A percentile compares a stretch with the other conserved stretches of the same genome.
Evolutionary conservation across 495 filamentous ascomycete species (phyloP).

Genomic region (Lophium mytilinum): DNA sequence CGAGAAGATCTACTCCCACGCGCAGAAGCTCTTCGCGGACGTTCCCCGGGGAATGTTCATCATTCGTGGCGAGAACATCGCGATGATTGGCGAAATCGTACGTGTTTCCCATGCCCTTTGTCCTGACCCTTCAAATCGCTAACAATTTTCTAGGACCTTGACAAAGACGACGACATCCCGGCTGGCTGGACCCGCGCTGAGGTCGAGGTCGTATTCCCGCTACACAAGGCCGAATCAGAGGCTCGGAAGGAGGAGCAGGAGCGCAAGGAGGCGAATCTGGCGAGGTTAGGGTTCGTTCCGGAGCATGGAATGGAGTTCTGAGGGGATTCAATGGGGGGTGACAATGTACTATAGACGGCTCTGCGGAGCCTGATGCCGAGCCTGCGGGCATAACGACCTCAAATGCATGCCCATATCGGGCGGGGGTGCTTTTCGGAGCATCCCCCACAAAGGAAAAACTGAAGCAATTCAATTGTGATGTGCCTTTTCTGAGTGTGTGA

Average conservation of each 20-base stretch:
- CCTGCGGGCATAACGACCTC: too few relatives aligned
- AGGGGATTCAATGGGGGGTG: too few relatives aligned
- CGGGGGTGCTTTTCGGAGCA: too few relatives aligned
- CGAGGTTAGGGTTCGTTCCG: slow-evolving; percentile 75
- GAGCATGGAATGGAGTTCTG: neutral
- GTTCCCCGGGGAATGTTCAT: slow-evolving; percentile 75
- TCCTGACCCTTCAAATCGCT: neutral
- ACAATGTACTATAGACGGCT: too few relatives aligned
- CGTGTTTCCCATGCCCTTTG: slow-evolving; percentile 13
- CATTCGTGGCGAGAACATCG: slow-evolving; percentile 87
- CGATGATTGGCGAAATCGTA: slow-evolving; percentile 86
- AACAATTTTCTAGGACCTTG: slow-evolving; percentile 56
- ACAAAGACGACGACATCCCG: slow-evolving; percentile 73
- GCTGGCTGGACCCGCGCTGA: slow-evolving; percentile 56
- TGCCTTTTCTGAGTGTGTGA: too few relatives aligned
- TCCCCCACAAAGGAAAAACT: too few relatives aligned
- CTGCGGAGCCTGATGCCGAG: too few relatives aligned
- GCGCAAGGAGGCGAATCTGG: slow-evolving; percentile 56
- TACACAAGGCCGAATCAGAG: slow-evolving; percentile 60
- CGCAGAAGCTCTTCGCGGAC: slow-evolving; percentile 66
- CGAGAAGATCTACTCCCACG: slow-evolving; percentile 62
- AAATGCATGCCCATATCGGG: too few relatives aligned
- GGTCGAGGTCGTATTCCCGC: slow-evolving; percentile 57
- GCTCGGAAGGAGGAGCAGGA: slow-evolving; percentile 65
- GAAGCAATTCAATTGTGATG: too few relatives aligned